A percentile compares a stretch with the other conserved stretches of the same genome.
These are phyloP conservation scores for Aureobasidium sp. DNA, from an alignment of 2,329 filamentous ascomycete species.

Conservation along the genomic window DNA sequence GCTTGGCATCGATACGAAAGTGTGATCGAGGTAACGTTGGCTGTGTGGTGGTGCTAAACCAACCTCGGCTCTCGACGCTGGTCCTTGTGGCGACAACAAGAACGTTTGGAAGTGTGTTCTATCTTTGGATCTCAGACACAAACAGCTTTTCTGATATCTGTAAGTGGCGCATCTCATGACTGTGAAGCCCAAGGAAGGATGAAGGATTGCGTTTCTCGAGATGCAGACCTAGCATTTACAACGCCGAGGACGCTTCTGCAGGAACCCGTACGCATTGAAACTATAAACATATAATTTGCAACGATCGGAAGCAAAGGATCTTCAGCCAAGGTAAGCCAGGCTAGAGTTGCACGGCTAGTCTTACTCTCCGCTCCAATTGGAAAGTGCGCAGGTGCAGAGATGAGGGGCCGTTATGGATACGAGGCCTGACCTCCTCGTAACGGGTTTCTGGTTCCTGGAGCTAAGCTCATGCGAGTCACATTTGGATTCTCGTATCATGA, in stretches of 20 bases:
- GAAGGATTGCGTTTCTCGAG: not conserved
- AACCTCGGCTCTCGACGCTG: not conserved
- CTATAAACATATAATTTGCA: not conserved
- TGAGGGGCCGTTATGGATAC: slow-evolving; percentile 9
- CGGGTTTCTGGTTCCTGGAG: slow-evolving; percentile 7
- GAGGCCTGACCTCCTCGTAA: not conserved
- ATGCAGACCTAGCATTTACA: not conserved
- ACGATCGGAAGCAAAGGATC: not conserved
- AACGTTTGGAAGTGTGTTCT: not conserved
- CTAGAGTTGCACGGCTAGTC: not conserved
- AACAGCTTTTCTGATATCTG: not conserved
- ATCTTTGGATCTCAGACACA: slow-evolving; percentile 3
- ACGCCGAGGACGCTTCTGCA: not conserved
- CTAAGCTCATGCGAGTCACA: not conserved
- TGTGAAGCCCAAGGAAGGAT: not conserved
- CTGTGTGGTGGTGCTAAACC: not conserved
- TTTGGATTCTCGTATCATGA: not conserved
- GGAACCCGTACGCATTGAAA: not conserved
- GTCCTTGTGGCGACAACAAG: not conserved
- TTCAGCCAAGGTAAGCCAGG: not conserved
- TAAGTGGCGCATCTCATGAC: not conserved
- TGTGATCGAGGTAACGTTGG: not conserved
- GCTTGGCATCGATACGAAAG: not conserved
- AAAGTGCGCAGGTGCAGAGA: not conserved
- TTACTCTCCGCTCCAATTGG: not conserved